A percentile compares a stretch with the other conserved stretches of the same genome.
phyloP scores from a whole-genome alignment of 257 asterid species.

The Solanum chmielewskii region DNA sequence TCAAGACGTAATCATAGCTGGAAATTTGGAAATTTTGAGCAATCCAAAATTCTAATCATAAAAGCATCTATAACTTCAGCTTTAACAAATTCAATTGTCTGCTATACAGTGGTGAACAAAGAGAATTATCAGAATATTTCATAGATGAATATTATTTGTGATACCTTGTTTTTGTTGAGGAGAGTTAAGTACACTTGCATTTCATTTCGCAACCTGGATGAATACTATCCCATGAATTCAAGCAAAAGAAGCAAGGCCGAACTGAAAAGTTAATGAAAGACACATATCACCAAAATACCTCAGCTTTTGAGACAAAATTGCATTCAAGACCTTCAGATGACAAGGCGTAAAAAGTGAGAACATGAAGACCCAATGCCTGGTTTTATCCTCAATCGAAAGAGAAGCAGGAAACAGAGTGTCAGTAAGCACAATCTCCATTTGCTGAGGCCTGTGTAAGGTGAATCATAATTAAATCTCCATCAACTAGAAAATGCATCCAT shows the following conservation, averaged over 20 bases:
- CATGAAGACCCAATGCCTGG: slow-evolving; percentile 59
- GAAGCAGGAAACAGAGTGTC: slow-evolving; percentile 64
- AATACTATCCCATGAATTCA: not conserved
- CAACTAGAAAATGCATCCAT: not conserved
- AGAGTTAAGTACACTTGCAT: slow-evolving; percentile 50
- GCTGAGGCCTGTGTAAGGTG: slow-evolving; percentile 57
- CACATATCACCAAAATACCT: slow-evolving; percentile 37
- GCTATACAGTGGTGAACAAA: not conserved
- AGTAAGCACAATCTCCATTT: slow-evolving; percentile 59
- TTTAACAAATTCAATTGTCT: not conserved
- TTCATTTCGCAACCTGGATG: slow-evolving; percentile 50
- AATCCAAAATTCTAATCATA: not conserved
- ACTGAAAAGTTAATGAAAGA: not conserved
- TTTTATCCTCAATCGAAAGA: slow-evolving; percentile 56
- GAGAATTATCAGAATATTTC: not conserved
- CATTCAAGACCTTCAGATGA: slow-evolving; percentile 59
- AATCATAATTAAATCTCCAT: slow-evolving; percentile 1
- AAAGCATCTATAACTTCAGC: not conserved
- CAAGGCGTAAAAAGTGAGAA: slow-evolving; percentile 55
- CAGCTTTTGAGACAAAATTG: slow-evolving; percentile 60
- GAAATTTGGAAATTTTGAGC: not conserved
- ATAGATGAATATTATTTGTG: not conserved
- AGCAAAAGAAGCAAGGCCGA: not conserved
- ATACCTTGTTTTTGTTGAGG: slow-evolving; percentile 41
- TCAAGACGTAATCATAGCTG: not conserved